Evolutionary conservation across 2,329 filamentous ascomycete species (phyloP).

Genomic region (Bertia moriformis): DNA sequence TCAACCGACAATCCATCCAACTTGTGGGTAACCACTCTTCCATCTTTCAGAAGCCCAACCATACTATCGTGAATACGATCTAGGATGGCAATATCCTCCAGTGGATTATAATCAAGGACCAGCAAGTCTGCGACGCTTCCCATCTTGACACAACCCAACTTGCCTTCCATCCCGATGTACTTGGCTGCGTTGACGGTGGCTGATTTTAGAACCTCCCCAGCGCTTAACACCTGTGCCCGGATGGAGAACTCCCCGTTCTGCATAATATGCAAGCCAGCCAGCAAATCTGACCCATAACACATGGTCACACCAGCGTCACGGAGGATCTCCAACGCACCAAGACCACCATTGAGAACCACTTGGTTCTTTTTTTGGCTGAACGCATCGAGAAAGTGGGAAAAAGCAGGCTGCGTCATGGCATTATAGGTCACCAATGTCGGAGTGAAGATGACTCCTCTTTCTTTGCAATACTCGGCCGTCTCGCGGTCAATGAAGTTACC

Average conservation of each 20-base stretch:
- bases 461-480: conserved; percentile 32
- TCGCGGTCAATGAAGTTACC: conserved; percentile 25
- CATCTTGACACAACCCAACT: conserved; percentile 29
- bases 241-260: conserved; percentile 33
- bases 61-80: conserved; percentile 27
- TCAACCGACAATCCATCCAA: no score
- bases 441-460: conserved; percentile 30
- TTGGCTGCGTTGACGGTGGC: conserved; percentile 33
- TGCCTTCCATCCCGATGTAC: conserved; percentile 24
- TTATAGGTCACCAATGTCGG: conserved; percentile 37
- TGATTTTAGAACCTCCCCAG: conserved; percentile 28
- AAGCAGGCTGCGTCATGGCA: conserved; percentile 27
- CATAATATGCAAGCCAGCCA: conserved; percentile 30
- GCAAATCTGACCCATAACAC: conserved; percentile 38
- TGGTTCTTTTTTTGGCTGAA: conserved; percentile 32
- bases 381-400: conserved; percentile 24
- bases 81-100: conserved; percentile 33
- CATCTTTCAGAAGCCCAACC: conserved; percentile 33
- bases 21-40: conserved; percentile 26
- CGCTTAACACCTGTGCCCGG: conserved; percentile 22
- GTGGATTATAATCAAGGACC: conserved; percentile 30
- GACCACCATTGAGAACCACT: conserved; percentile 28
- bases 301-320: conserved; percentile 35
- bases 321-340: conserved; percentile 30
- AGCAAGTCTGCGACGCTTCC: conserved; percentile 34